Evolutionary conservation across 1,139 yeast genomes (phyloP).

Genomic region (Geotrichum reessii): DNA sequence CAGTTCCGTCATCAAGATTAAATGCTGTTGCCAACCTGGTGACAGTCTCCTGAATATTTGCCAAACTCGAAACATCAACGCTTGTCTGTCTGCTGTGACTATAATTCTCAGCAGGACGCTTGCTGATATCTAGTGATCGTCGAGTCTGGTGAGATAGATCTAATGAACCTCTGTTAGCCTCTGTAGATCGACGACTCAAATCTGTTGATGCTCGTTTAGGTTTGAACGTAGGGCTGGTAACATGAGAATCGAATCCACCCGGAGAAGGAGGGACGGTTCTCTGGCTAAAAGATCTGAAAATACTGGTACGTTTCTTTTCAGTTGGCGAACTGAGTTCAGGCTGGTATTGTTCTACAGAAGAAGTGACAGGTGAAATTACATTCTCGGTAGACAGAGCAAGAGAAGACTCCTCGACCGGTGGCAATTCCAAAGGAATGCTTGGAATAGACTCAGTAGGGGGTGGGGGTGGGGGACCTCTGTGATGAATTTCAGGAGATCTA

Average conservation of each 20-base stretch:
- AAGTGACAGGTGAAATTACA: background rate
- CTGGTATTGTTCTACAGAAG: conserved; percentile 1
- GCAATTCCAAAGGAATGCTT: conserved; percentile 17
- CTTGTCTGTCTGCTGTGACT: background rate
- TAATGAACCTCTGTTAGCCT: background rate
- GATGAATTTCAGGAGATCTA: background rate
- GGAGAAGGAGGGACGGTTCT: conserved; percentile 27
- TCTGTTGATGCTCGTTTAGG: background rate
- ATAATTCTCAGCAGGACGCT: background rate
- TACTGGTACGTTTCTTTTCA: background rate
- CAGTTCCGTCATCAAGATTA: conserved; percentile 37
- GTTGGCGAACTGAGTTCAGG: background rate
- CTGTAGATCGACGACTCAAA: background rate
- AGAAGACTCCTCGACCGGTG: conserved; percentile 2
- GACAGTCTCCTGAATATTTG: background rate
- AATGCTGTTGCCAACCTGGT: conserved; percentile 24
- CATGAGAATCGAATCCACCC: conserved; percentile 20
- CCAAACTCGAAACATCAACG: background rate
- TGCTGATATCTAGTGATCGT: background rate
- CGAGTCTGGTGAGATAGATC: background rate
- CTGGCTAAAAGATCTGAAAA: conserved; percentile 17
- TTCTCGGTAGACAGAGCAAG: conserved; percentile 10
- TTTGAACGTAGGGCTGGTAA: conserved; percentile 4
- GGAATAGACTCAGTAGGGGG: conserved; percentile 12
- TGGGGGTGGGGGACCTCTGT: conserved; percentile 7